A percentile compares a stretch with the other conserved stretches of the same genome.
Evolutionary conservation across 768 basidiomycete species (phyloP).

Genomic region (Panaeolus cyanescens): DNA sequence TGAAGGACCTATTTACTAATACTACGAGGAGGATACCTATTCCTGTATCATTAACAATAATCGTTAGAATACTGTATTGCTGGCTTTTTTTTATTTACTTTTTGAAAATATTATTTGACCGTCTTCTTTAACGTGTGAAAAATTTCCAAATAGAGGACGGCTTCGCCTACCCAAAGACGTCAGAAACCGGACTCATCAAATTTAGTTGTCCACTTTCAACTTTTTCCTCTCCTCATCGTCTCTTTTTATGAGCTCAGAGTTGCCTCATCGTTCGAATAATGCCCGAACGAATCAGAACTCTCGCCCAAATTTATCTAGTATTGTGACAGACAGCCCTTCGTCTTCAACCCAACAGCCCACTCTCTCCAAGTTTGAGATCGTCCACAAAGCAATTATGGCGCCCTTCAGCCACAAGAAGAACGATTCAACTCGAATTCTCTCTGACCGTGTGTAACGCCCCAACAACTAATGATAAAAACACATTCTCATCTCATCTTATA

Average conservation of each 20-base stretch:
- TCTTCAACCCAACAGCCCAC: constrained; percentile 28
- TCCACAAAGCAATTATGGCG: constrained; percentile 71
- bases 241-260: constrained; percentile 38
- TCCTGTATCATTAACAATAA: neutral
- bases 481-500: constrained; percentile 20
- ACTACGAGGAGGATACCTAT: neutral
- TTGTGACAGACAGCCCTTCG: constrained; percentile 28
- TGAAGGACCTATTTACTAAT: neutral
- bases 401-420: constrained; percentile 71
- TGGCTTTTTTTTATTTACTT: neutral
- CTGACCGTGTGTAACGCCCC: constrained; percentile 59
- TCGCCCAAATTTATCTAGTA: constrained; percentile 40
- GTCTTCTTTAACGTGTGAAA: constrained; percentile 17
- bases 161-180: constrained; percentile 18
- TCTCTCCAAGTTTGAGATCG: constrained; percentile 55
- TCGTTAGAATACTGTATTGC: neutral
- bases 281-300: constrained; percentile 39
- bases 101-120: neutral
- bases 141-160: constrained; percentile 14
- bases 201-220: constrained; percentile 16
- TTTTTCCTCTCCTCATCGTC: constrained; percentile 8
- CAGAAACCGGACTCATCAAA: constrained; percentile 25
- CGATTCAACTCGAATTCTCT: constrained; percentile 71
- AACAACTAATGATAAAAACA: neutral
- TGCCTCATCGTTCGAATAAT: constrained; percentile 29